Conservation (phyloP, 2,329 filamentous ascomycete species). For the Coniochaeta sp. region DNA sequence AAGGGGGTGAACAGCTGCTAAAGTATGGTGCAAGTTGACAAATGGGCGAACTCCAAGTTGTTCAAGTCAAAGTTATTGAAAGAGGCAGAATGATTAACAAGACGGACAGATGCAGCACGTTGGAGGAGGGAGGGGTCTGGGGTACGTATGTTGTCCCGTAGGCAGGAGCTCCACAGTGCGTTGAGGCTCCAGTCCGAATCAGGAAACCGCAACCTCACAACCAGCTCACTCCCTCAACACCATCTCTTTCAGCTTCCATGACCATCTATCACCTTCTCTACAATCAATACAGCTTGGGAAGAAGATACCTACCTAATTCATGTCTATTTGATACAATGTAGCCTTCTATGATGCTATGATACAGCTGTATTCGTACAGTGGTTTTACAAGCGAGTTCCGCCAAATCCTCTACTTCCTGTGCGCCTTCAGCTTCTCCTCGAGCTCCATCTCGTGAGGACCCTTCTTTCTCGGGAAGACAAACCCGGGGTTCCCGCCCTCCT, state of each 20-base stretch:
- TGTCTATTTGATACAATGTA: neutral
- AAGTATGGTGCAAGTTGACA: neutral
- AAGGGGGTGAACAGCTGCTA: too few species aligned
- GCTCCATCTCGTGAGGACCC: conserved; percentile 7
- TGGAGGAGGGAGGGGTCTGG: neutral
- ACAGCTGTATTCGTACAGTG: neutral
- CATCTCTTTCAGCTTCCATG: neutral
- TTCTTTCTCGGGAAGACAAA: conserved; percentile 19
- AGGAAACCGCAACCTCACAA: neutral
- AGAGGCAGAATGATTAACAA: neutral
- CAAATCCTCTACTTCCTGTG: conserved; percentile 4
- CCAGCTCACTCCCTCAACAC: too few species aligned
- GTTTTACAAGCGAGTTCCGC: neutral
- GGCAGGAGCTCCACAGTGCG: neutral
- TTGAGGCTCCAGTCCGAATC: neutral
- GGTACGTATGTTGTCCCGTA: neutral
- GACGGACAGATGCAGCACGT: neutral
- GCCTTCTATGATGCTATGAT: neutral
- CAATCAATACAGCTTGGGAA: too few species aligned
- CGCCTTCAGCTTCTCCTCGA: conserved; percentile 15
- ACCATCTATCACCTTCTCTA: neutral
- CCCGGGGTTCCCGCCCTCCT: neutral
- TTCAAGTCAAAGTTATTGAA: neutral
- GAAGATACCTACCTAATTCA: too few species aligned
- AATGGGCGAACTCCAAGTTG: neutral